Evolutionary conservation across 2,329 filamentous ascomycete species (phyloP).

Genomic region (Cordyceps cicadae): DNA sequence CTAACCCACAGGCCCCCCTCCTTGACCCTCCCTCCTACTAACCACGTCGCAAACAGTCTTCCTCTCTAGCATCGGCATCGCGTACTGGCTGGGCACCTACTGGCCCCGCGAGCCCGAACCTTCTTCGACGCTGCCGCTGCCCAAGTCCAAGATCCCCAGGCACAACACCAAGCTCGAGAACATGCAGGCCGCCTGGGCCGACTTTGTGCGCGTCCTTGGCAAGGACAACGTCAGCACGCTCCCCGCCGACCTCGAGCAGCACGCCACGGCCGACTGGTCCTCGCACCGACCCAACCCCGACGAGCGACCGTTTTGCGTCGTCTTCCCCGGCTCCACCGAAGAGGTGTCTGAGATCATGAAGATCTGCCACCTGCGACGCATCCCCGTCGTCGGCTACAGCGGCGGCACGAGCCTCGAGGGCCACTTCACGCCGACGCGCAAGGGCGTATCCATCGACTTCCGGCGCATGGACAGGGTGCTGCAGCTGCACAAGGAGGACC

Average conservation of each 20-base stretch:
- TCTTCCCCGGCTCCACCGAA: slow-evolving; percentile 70
- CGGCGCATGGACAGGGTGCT: slow-evolving; percentile 76
- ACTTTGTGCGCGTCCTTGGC: slow-evolving; percentile 57
- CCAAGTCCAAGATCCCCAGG: slow-evolving; percentile 38
- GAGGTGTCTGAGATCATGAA: slow-evolving; percentile 85
- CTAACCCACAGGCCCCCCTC: too few relatives aligned
- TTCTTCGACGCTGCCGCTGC: slow-evolving; percentile 52
- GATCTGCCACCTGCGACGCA: slow-evolving; percentile 69
- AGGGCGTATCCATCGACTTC: slow-evolving; percentile 82
- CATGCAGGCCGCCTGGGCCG: slow-evolving; percentile 61
- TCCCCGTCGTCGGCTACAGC: slow-evolving; percentile 80
- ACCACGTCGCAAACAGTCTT: slow-evolving; percentile 32
- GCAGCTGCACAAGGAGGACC: slow-evolving; percentile 65
- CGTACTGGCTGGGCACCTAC: slow-evolving; percentile 53
- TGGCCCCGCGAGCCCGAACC: slow-evolving; percentile 42
- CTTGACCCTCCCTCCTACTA: neutral
- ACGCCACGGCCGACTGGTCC: slow-evolving; percentile 56
- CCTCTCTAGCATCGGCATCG: slow-evolving; percentile 40
- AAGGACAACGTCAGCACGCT: slow-evolving; percentile 56
- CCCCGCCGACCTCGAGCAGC: slow-evolving; percentile 44
- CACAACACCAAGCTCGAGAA: slow-evolving; percentile 55
- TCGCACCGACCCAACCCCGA: slow-evolving; percentile 42
- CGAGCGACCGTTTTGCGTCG: slow-evolving; percentile 57
- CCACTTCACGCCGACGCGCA: slow-evolving; percentile 73
- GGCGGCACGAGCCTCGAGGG: slow-evolving; percentile 87